Percentiles rank a stretch among this genome's conserved stretches.
Evolutionary conservation across 257 asterid genomes (phyloP).

Genomic region (Solanum tarijense): DNA sequence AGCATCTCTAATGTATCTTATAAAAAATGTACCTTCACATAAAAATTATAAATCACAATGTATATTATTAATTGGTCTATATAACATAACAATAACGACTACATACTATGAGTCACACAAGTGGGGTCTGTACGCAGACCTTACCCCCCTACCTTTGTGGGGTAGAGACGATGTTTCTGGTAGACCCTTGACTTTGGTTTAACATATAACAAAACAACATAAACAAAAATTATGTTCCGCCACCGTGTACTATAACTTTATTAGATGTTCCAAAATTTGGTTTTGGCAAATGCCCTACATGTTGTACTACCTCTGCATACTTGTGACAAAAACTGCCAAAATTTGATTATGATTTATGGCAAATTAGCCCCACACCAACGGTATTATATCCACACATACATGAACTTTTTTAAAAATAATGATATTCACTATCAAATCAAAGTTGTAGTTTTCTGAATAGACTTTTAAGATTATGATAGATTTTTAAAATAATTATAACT

Average conservation of each 20-base stretch:
- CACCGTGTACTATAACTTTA: not conserved
- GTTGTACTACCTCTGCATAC: not conserved
- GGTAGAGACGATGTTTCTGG: not conserved
- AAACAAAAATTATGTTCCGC: not conserved
- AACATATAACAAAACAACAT: not conserved
- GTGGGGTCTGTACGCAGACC: not conserved
- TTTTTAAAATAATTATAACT: too few relatives aligned
- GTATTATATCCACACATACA: not conserved
- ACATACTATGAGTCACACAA: not conserved
- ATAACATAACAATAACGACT: not conserved
- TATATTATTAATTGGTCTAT: not conserved
- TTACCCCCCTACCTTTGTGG: not conserved
- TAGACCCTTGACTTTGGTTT: not conserved
- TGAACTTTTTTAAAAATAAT: not conserved
- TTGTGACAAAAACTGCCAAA: not conserved
- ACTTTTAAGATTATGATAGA: not conserved
- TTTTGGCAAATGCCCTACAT: not conserved
- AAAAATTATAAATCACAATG: not conserved
- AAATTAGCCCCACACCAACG: not conserved
- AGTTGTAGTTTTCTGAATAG: not conserved
- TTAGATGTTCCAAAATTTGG: not conserved
- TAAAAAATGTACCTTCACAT: slow-evolving; percentile 61
- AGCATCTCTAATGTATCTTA: slow-evolving; percentile 37
- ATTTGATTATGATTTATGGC: not conserved
- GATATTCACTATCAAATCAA: not conserved